A percentile compares a stretch with the other conserved stretches of the same genome.
phyloP scores from a whole-genome alignment of 2,329 filamentous ascomycete genomes.

The Thelonectria rubi region DNA sequence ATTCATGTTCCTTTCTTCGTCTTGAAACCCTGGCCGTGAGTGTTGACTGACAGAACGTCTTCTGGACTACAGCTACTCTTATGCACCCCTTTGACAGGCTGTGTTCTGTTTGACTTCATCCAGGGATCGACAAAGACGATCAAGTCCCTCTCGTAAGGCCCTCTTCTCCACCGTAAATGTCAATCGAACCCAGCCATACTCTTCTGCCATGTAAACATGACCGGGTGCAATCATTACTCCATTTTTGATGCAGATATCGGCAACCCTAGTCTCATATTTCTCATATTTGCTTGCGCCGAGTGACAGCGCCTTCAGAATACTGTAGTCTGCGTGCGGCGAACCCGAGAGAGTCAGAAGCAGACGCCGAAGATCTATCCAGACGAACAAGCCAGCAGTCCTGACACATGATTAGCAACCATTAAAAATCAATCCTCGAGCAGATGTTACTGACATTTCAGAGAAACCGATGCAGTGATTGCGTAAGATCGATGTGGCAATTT shows the following conservation, averaged over 20 bases:
- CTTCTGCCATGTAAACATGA: conserved; percentile 4
- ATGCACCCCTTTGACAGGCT: no score
- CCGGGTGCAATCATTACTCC: conserved; percentile 3
- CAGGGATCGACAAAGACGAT: neutral
- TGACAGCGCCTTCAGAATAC: neutral
- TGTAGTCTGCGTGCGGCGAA: neutral
- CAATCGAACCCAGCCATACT: conserved; percentile 7
- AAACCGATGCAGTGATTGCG: neutral
- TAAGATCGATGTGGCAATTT: neutral
- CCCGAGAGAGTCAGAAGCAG: neutral
- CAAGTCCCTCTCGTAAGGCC: neutral
- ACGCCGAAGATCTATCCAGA: conserved; percentile 4
- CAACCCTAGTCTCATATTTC: neutral
- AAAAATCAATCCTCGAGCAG: no score
- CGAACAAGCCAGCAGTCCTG: conserved; percentile 3
- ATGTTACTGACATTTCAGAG: neutral
- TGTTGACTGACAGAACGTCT: no score
- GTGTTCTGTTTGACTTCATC: neutral
- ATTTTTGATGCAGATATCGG: neutral
- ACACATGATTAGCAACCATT: neutral
- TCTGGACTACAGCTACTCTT: no score
- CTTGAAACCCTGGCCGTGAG: no score
- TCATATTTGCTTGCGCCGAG: neutral
- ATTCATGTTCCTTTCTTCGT: no score
- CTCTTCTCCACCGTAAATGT: neutral